Percentiles rank a stretch among this genome's conserved stretches.
These are phyloP conservation scores for Allomyces macrogynus DNA, from an alignment of 192 early-diverging fungal species.

Conservation along the genomic window DNA sequence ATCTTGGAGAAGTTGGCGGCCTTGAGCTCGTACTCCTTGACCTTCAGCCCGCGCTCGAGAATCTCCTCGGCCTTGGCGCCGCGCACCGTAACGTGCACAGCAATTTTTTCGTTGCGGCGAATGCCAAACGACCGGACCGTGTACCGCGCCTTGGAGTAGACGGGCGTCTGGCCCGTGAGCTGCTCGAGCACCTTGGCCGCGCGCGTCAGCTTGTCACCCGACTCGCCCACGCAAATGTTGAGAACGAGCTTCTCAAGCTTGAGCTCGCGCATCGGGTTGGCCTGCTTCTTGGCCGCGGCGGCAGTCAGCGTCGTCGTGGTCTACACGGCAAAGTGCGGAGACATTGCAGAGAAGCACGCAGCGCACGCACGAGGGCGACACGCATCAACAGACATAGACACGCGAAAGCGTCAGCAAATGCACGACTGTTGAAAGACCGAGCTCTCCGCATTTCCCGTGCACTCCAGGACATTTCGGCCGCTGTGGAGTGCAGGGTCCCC, in stretches of 20 bases:
- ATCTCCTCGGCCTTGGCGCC: constrained; percentile 90
- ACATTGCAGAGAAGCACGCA: too few relatives aligned
- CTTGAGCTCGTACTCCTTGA: constrained; percentile 98
- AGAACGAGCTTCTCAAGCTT: constrained; percentile 99
- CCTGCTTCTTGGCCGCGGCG: constrained; percentile 38
- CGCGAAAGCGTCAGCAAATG: too few relatives aligned
- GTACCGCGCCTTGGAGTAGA: constrained; percentile 99
- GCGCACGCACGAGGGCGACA: too few relatives aligned
- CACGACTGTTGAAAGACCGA: too few relatives aligned
- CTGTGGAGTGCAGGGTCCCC: too few relatives aligned
- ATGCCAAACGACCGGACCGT: constrained; percentile 99
- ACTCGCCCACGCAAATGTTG: constrained; percentile 99
- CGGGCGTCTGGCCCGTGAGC: constrained; percentile 95
- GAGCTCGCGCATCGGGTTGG: constrained; percentile 92
- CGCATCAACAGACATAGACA: too few relatives aligned
- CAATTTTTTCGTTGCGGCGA: constrained; percentile 99
- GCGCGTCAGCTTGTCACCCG: constrained; percentile 97
- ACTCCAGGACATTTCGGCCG: too few relatives aligned
- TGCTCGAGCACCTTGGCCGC: constrained; percentile 99
- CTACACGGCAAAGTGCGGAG: too few relatives aligned
- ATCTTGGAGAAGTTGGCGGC: constrained; percentile 88
- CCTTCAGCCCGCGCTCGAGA: constrained; percentile 98
- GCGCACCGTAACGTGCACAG: constrained; percentile 96
- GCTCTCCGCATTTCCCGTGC: too few relatives aligned
- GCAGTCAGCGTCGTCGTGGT: too few relatives aligned